Conservation (phyloP, 2,329 filamentous ascomycete species). For the Seiridium unicorne region DNA sequence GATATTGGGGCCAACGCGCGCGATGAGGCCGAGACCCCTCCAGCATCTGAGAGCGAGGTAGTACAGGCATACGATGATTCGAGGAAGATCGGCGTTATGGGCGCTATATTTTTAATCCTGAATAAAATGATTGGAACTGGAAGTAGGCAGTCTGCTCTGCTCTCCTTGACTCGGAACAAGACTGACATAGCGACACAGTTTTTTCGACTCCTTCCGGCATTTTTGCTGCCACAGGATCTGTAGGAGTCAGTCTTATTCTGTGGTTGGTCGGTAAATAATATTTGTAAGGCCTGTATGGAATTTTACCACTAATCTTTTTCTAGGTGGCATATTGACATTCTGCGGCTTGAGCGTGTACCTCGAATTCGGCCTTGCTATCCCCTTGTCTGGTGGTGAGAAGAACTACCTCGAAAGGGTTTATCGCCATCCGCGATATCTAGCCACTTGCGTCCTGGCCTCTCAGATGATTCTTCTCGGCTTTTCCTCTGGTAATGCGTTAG, state of each 20-base stretch:
- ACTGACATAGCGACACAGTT: constrained; percentile 28
- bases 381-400: constrained; percentile 63
- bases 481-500: constrained; percentile 56
- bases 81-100: constrained; percentile 50
- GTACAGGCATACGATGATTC: constrained; percentile 27
- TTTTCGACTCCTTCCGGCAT: constrained; percentile 55
- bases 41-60: constrained; percentile 13
- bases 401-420: constrained; percentile 66
- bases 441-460: constrained; percentile 57
- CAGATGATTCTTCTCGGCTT: constrained; percentile 63
- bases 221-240: constrained; percentile 50
- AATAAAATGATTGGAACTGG: constrained; percentile 61
- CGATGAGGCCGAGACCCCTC: constrained; percentile 9
- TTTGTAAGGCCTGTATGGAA: background rate
- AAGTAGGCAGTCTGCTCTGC: constrained; percentile 35
- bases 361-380: constrained; percentile 62
- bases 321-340: constrained; percentile 52
- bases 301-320: background rate
- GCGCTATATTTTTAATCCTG: constrained; percentile 52
- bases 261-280: constrained; percentile 21
- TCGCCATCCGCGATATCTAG: constrained; percentile 54
- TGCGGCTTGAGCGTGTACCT: constrained; percentile 60
- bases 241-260: constrained; percentile 40
- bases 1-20: background rate
- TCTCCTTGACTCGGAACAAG: background rate